phyloP scores from a whole-genome alignment of 441 rosid species.

The Gossypium davidsonii region DNA sequence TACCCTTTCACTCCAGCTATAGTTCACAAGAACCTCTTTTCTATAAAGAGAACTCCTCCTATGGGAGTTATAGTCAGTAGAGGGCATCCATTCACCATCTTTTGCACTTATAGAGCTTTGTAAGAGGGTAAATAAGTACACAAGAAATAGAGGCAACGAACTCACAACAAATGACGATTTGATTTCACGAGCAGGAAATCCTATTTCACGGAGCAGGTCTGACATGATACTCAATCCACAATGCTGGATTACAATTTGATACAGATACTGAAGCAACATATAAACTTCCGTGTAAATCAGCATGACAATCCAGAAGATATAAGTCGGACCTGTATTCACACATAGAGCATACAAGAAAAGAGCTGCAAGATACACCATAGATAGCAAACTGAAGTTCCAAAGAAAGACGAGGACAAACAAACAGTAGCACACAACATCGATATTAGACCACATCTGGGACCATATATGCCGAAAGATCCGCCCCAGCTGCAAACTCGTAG shows the following conservation, averaged over 20 bases:
- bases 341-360: constrained; percentile 94
- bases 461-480: constrained; percentile 86
- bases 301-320: constrained; percentile 88
- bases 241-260: constrained; percentile 96
- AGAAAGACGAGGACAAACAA: constrained; percentile 79
- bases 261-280: constrained; percentile 79
- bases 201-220: constrained; percentile 61
- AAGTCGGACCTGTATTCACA: constrained; percentile 83
- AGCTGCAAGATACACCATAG: constrained; percentile 88
- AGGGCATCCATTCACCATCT: constrained; percentile 92
- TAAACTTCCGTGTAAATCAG: constrained; percentile 88
- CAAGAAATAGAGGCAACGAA: constrained; percentile 85
- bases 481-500: constrained; percentile 91
- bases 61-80: constrained; percentile 39
- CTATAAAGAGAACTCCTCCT: constrained; percentile 42
- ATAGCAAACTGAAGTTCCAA: constrained; percentile 98
- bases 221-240: constrained; percentile 58
- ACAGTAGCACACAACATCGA: constrained; percentile 87
- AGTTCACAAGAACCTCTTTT: constrained; percentile 42
- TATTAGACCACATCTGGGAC: constrained; percentile 94
- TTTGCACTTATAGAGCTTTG: constrained; percentile 96
- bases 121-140: constrained; percentile 84
- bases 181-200: constrained; percentile 84
- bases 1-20: constrained; percentile 56
- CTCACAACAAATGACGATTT: constrained; percentile 86